Evolutionary conservation across 2,329 filamentous ascomycete genomes (phyloP).

Genomic region (Exophiala xenobiotica): DNA sequence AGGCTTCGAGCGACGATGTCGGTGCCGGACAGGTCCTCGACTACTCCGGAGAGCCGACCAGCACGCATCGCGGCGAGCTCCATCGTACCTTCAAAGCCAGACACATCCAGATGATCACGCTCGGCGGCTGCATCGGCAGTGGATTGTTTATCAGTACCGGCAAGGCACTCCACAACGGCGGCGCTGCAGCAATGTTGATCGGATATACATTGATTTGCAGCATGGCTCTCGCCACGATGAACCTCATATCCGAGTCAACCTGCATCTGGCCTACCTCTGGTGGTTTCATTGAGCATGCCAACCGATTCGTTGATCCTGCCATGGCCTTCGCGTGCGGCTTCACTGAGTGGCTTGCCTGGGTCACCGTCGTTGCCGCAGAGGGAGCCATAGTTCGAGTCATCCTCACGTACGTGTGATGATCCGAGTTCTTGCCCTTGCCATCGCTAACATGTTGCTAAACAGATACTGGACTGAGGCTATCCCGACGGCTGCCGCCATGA

Average conservation of each 20-base stretch:
- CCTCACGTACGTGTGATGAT: constrained; percentile 29
- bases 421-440: neutral
- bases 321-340: constrained; percentile 52
- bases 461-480: constrained; percentile 48
- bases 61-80: constrained; percentile 2
- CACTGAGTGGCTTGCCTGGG: constrained; percentile 53
- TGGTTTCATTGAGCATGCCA: constrained; percentile 39
- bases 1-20: constrained; percentile 5
- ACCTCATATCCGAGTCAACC: constrained; percentile 5
- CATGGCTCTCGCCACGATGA: constrained; percentile 6
- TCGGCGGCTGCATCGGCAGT: constrained; percentile 35
- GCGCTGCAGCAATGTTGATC: constrained; percentile 36
- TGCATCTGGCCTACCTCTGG: constrained; percentile 8
- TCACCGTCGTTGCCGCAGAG: constrained; percentile 51
- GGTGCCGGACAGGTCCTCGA: constrained; percentile 2
- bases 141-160: constrained; percentile 39
- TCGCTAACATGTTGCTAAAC: neutral
- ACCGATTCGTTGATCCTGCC: constrained; percentile 46
- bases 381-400: constrained; percentile 49
- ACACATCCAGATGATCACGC: constrained; percentile 28
- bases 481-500: constrained; percentile 22
- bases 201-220: constrained; percentile 35
- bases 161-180: constrained; percentile 31
- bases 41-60: constrained; percentile 6
- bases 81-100: constrained; percentile 12